Percentiles rank a stretch among this genome's conserved stretches.
Evolutionary conservation across 2,329 filamentous ascomycete species (phyloP).

Genomic region (Pyrenophora tritici-repentis): DNA sequence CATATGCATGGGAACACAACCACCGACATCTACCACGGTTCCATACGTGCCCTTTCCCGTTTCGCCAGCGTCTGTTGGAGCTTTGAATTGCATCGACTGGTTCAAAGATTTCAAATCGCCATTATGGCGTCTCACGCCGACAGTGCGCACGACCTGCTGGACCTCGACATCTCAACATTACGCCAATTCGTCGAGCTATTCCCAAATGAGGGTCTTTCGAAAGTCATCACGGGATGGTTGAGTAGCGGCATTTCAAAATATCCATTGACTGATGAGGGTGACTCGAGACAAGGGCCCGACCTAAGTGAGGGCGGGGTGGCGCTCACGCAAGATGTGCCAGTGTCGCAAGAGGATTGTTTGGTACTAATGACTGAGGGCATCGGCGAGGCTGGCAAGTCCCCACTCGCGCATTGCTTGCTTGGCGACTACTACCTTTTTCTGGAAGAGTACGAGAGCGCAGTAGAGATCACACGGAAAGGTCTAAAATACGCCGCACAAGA

Average conservation of each 20-base stretch:
- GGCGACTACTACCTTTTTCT: slow-evolving; percentile 81
- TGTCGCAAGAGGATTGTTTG: slow-evolving; percentile 78
- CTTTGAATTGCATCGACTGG: slow-evolving; percentile 5
- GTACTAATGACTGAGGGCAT: slow-evolving; percentile 72
- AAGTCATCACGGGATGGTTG: slow-evolving; percentile 80
- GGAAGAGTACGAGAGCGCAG: slow-evolving; percentile 82
- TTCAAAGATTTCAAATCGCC: slow-evolving; percentile 7
- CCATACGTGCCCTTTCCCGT: background rate
- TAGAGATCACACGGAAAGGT: slow-evolving; percentile 79
- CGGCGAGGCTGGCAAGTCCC: slow-evolving; percentile 62
- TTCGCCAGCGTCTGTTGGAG: slow-evolving; percentile 1
- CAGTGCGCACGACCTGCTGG: slow-evolving; percentile 51
- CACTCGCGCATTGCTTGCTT: slow-evolving; percentile 82
- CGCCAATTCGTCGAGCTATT: slow-evolving; percentile 83
- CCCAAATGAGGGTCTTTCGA: slow-evolving; percentile 78
- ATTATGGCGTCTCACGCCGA: slow-evolving; percentile 44
- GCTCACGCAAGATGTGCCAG: slow-evolving; percentile 55
- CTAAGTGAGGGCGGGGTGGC: slow-evolving; percentile 52
- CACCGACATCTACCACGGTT: slow-evolving; percentile 24
- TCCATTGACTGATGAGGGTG: slow-evolving; percentile 54
- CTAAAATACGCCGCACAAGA: slow-evolving; percentile 65
- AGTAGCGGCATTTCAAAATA: slow-evolving; percentile 85
- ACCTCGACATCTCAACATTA: slow-evolving; percentile 78
- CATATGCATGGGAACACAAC: slow-evolving; percentile 29
- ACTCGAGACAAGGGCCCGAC: slow-evolving; percentile 46